Evolutionary conservation across 129 eudicot species (phyloP), one percentile per base, ranked within the genome.

Genomic region (Artemisia annua): DNA sequence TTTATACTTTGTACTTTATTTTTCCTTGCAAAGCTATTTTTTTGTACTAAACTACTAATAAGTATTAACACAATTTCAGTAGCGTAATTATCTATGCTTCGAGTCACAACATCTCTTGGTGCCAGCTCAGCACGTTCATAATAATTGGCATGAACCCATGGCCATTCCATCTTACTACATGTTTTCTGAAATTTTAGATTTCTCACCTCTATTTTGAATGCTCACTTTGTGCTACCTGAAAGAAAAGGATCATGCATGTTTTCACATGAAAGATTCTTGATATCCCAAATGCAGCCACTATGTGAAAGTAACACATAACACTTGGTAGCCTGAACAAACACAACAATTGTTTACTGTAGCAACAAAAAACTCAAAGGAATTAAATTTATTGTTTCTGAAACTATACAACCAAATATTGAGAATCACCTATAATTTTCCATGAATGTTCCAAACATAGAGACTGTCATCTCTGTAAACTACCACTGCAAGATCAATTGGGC

Each of bases 241-340:
- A 82, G 75, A 69, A 91, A 89, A 30, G 91, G 82, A 82, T 88
- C 83, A 75, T 86, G 96, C 89, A 84, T 79, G 82, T 83, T 56
- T 89, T 86, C 89, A 69, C 96, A 89, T 64, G 87, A 72, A 69
- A 89, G 83, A 78, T 80, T 89, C 75, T 81, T 80, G 69, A 89
- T 71, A 64, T 86, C 91, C 96, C 91, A 84, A 82, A 89, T 82
- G 84, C 89, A 89, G 9, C 74, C 85, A 69, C 91, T 75, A 69
- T 89, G 96, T 46, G 96, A 89, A 81, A 86, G 87, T 68, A 89
- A 83, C 80, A 89, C 86, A 75, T 84, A 86, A 72, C 86, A 82
- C 84, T 88, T 89, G 78, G 84, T 84, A 80, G 87, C 86, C 96
- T 89, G 83, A 74, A 76, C 20, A 77, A 56, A 79, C 60, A 82